These are phyloP conservation scores for Xylariomycetidae sp. DNA, from an alignment of 2,329 filamentous ascomycete species.

Conservation along the genomic window DNA sequence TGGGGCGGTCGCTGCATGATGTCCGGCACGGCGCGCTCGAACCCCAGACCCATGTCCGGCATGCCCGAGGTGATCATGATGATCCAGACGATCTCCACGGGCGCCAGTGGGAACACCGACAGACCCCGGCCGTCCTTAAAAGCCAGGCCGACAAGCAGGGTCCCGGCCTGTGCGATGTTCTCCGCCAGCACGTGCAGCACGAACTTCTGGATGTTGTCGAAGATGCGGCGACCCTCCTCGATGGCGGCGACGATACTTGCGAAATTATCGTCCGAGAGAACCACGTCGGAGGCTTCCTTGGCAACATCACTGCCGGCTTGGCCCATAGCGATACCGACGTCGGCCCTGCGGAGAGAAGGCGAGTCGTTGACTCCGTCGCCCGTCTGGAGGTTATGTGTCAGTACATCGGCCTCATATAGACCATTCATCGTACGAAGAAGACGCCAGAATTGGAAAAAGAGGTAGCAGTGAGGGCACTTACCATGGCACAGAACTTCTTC, in stretches of 20 bases:
- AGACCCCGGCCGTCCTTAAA: conserved; percentile 63
- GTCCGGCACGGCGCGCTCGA: conserved; percentile 65
- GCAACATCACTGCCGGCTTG: conserved; percentile 57
- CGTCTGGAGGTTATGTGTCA: conserved; percentile 32
- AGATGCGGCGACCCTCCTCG: conserved; percentile 67
- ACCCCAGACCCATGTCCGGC: conserved; percentile 73
- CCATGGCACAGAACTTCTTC: conserved; percentile 62
- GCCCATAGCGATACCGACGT: conserved; percentile 68
- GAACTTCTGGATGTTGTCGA: conserved; percentile 74
- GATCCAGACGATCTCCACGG: conserved; percentile 77
- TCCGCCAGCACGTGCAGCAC: conserved; percentile 65
- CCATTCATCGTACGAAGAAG: background rate
- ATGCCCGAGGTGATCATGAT: conserved; percentile 75
- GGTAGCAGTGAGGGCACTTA: conserved; percentile 14
- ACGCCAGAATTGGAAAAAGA: background rate
- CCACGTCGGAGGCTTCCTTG: conserved; percentile 61
- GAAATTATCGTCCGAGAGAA: conserved; percentile 71
- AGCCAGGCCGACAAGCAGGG: conserved; percentile 64
- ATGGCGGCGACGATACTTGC: conserved; percentile 67
- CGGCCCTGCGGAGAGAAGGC: conserved; percentile 63
- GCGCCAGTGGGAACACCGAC: conserved; percentile 69
- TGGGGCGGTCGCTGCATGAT: conserved; percentile 67
- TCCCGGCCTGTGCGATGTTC: conserved; percentile 67
- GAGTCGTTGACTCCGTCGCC: conserved; percentile 73
- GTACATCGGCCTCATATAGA: too few species aligned